Evolutionary conservation across 306 rosid species (phyloP).

Genomic region (Sechiopsis laciniata): DNA sequence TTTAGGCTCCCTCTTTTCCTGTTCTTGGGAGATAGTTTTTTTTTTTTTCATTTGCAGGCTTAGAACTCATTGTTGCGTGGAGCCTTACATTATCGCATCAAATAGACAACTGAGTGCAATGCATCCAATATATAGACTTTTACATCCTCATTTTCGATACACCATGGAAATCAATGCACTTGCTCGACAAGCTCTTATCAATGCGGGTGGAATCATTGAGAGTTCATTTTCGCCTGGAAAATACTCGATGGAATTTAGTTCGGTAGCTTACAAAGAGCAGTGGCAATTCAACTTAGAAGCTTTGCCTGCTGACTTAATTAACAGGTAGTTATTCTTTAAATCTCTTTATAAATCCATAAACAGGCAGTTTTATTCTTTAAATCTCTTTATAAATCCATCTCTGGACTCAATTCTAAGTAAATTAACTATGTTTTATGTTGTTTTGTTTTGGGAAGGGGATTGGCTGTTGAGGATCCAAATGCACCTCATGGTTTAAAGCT

Average conservation of each 20-base stretch:
- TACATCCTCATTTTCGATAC: slow-evolving; percentile 82
- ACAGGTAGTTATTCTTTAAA: slow-evolving; percentile 34
- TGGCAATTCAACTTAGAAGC: slow-evolving; percentile 69
- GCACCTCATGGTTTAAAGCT: slow-evolving; percentile 65
- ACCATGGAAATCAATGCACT: slow-evolving; percentile 87
- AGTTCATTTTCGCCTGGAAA: slow-evolving; percentile 41
- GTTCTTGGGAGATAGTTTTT: neutral
- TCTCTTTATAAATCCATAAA: neutral
- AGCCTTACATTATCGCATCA: slow-evolving; percentile 77
- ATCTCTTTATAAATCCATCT: neutral
- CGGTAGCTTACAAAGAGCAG: slow-evolving; percentile 50
- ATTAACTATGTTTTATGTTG: neutral
- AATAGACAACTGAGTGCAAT: slow-evolving; percentile 68
- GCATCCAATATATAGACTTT: slow-evolving; percentile 72
- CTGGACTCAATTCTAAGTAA: neutral
- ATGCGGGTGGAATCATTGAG: slow-evolving; percentile 57
- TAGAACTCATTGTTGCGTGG: slow-evolving; percentile 68
- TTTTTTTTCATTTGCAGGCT: slow-evolving; percentile 41
- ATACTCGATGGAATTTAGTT: slow-evolving; percentile 44
- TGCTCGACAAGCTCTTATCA: slow-evolving; percentile 61
- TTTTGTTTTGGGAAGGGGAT: slow-evolving; percentile 36
- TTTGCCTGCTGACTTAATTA: slow-evolving; percentile 64
- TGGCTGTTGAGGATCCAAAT: slow-evolving; percentile 62
- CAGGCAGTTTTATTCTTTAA: slow-evolving; percentile 35
- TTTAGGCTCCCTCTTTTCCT: neutral